Base-by-base conservation (phyloP, 2,329 filamentous ascomycete genomes). In the Arthrocladium fulminans region DNA sequence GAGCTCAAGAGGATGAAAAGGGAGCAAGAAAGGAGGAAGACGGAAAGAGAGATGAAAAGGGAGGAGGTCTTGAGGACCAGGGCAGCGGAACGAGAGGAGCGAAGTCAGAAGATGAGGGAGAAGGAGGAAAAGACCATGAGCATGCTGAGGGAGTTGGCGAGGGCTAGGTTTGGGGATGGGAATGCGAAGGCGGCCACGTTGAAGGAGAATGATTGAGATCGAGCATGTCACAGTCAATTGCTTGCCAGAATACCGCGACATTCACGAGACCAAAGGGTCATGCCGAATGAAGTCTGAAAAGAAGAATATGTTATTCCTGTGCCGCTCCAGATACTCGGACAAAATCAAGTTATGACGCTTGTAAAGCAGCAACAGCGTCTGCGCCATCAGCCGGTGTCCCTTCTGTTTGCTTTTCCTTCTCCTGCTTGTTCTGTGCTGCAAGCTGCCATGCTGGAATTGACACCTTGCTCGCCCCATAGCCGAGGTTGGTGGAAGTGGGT, bases 101-200 rank as follows among this genome's bases (percentile, higher is more conserved):
- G 81, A 58, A 62, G 89, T 45, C 72, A 75, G 58, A 80, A 77
- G 55, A 83, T 86, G 65, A 75, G 78, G 60, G 77, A 79, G 59
- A 86, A 88, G 65, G 90, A 97, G 67, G 83, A 88, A 54, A 80
- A 80, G 61, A 94, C 88, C 1, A 87, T 96, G 73, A 79, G 79
- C 42, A 88, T 87, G 75, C 61, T 97, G 60, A 83, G 76, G 67
- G 79, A 81, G 59, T 67, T 97, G 67, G 90, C 88, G 13, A 83
- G 76, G 67, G 79, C 86, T 68, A 76, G 86, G 54, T 95, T 86
- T 73, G 86, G 86, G 22, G 52, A 52, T 19, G 40, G 45, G 3
- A 48, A 43, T 19, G 37, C 9, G 29, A 24, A 32, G 13, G 8
- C 32, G 3, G 44, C 44, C 5, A 47, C 44, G 15, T 17, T 47